phyloP scores from a whole-genome alignment of 2,329 filamentous ascomycete genomes.

The Aspergillus fischeri region DNA sequence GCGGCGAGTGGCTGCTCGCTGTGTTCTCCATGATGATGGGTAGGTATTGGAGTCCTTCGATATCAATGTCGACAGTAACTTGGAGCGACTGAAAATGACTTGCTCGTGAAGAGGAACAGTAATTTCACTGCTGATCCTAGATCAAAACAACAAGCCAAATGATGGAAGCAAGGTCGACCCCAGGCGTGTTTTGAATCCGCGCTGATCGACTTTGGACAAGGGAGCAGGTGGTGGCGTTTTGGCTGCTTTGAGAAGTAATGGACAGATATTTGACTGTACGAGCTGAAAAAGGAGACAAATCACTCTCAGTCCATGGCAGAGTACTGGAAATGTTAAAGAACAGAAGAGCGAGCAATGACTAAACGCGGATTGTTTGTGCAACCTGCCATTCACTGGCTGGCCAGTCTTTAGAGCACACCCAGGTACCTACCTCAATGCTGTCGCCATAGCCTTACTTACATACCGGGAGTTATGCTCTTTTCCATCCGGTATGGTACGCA shows the following conservation, averaged over 20 bases:
- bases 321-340: not conserved
- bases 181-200: not conserved
- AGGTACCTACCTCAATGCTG: not conserved
- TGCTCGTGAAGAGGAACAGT: not conserved
- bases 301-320: too few species aligned
- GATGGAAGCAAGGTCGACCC: not conserved
- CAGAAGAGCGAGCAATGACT: not conserved
- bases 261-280: not conserved
- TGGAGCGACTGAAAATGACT: not conserved
- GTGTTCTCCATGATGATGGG: not conserved
- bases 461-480: not conserved
- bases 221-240: not conserved
- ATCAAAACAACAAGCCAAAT: not conserved
- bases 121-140: not conserved
- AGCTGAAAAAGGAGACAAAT: not conserved
- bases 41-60: not conserved
- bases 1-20: not conserved
- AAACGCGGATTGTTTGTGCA: not conserved
- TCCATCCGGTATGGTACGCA: not conserved
- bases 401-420: not conserved
- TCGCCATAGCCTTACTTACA: not conserved
- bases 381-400: not conserved
- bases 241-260: not conserved
- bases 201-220: not conserved
- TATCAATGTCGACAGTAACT: not conserved